Evolutionary conservation across 768 basidiomycete genomes (phyloP).

Genomic region (Mycena pura): DNA sequence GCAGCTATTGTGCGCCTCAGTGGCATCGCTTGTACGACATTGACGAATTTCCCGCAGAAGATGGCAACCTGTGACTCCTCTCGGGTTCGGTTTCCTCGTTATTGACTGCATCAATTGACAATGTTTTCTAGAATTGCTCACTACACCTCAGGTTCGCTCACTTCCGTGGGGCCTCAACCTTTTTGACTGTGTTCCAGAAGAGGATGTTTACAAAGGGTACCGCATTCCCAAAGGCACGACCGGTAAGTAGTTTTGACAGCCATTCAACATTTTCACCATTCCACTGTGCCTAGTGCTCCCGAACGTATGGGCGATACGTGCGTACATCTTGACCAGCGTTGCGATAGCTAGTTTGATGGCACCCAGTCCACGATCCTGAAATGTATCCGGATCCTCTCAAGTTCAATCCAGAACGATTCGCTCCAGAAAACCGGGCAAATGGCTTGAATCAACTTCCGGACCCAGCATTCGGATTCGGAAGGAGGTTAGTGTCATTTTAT

Average conservation of each 20-base stretch:
- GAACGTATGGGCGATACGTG: conserved; percentile 47
- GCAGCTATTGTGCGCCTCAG: conserved; percentile 45
- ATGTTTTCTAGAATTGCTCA: too few relatives aligned
- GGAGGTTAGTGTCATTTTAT: conserved; percentile 36
- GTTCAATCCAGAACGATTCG: conserved; percentile 48
- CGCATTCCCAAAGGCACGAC: conserved; percentile 50
- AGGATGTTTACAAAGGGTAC: conserved; percentile 48
- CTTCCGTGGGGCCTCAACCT: background rate
- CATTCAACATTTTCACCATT: background rate
- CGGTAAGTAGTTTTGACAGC: background rate
- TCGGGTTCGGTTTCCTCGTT: too few relatives aligned
- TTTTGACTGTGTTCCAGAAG: conserved; percentile 24
- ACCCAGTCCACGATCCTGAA: conserved; percentile 46
- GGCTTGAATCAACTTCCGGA: conserved; percentile 45
- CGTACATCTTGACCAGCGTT: too few relatives aligned
- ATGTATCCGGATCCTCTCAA: conserved; percentile 47
- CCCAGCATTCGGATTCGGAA: conserved; percentile 49
- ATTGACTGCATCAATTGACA: too few relatives aligned
- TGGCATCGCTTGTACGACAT: too few relatives aligned
- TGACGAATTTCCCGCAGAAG: too few relatives aligned
- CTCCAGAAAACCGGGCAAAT: conserved; percentile 31
- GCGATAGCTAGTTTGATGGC: too few relatives aligned
- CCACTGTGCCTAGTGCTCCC: conserved; percentile 23
- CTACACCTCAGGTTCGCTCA: conserved; percentile 26
- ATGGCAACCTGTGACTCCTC: conserved; percentile 52